phyloP scores from a whole-genome alignment of 306 rosid genomes.

The Castanea crenata region DNA sequence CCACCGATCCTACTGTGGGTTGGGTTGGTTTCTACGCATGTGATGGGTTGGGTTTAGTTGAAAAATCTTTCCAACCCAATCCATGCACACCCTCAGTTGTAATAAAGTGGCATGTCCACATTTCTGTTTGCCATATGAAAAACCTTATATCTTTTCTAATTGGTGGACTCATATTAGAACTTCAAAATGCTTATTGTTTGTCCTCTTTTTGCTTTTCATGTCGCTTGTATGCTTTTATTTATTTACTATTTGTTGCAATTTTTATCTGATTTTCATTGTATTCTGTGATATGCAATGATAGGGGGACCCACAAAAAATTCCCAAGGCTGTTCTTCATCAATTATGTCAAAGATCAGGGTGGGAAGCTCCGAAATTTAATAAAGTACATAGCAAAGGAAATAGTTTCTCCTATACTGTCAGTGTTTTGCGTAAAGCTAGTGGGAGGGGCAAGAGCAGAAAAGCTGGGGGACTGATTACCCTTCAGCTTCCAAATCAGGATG shows the following conservation, averaged over 20 bases:
- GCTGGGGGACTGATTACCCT: constrained; percentile 87
- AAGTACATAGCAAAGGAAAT: constrained; percentile 57
- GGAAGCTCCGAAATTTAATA: constrained; percentile 94
- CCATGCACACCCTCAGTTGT: too few relatives aligned
- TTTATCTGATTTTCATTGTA: constrained; percentile 16
- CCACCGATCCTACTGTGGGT: too few relatives aligned
- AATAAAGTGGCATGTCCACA: neutral
- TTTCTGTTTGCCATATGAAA: neutral
- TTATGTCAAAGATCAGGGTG: constrained; percentile 93
- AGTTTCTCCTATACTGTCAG: constrained; percentile 64
- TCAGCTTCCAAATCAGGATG: constrained; percentile 80
- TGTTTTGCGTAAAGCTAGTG: constrained; percentile 84
- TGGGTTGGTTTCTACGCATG: too few relatives aligned
- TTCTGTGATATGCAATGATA: constrained; percentile 25
- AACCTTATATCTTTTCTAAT: neutral
- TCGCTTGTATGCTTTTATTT: constrained; percentile 6
- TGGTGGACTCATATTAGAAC: neutral
- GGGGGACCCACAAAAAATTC: constrained; percentile 89
- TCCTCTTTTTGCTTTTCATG: neutral
- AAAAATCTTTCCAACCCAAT: too few relatives aligned
- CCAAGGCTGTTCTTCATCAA: constrained; percentile 95
- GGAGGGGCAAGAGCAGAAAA: constrained; percentile 91
- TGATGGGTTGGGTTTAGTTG: too few relatives aligned
- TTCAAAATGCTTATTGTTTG: neutral
- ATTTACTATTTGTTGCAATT: constrained; percentile 6